A percentile compares a stretch with the other conserved stretches of the same genome.
phyloP scores from a whole-genome alignment of 1,139 yeast species.

The Saccharomyces hybrid region DNA sequence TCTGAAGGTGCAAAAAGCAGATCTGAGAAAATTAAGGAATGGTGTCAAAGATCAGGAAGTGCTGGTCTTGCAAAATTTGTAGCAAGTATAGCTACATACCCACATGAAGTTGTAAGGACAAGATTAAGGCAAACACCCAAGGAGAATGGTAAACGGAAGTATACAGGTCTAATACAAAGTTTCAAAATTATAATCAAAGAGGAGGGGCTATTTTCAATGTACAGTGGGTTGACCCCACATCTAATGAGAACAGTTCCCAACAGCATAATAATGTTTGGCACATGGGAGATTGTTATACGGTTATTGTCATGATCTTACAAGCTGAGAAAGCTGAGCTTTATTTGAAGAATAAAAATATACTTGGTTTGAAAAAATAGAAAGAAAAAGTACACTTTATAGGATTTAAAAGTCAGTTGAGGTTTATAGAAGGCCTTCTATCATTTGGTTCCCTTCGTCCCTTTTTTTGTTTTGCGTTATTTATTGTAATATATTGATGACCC shows the following conservation, averaged over 20 bases:
- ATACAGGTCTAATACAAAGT: constrained; percentile 83
- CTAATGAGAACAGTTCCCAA: constrained; percentile 94
- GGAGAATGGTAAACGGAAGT: constrained; percentile 72
- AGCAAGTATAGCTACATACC: constrained; percentile 89
- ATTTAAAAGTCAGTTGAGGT: background rate
- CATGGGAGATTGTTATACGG: constrained; percentile 90
- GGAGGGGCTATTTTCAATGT: constrained; percentile 89
- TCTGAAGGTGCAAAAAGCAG: constrained; percentile 45
- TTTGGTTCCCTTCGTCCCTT: background rate
- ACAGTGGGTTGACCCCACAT: constrained; percentile 97
- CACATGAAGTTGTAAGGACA: constrained; percentile 95
- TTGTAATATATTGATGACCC: background rate
- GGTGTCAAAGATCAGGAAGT: constrained; percentile 95
- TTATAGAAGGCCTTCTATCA: background rate
- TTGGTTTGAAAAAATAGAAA: background rate
- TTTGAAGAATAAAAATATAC: background rate
- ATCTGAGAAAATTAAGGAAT: constrained; percentile 64
- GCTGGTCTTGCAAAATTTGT: constrained; percentile 94
- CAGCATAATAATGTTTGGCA: constrained; percentile 97
- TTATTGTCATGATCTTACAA: constrained; percentile 39
- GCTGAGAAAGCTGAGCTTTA: background rate
- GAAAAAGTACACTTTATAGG: background rate
- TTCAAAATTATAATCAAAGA: constrained; percentile 76
- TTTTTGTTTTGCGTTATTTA: background rate
- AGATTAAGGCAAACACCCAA: constrained; percentile 91